Conservation (phyloP, 257 asterid species). For the Jacaranda copaia region DNA sequence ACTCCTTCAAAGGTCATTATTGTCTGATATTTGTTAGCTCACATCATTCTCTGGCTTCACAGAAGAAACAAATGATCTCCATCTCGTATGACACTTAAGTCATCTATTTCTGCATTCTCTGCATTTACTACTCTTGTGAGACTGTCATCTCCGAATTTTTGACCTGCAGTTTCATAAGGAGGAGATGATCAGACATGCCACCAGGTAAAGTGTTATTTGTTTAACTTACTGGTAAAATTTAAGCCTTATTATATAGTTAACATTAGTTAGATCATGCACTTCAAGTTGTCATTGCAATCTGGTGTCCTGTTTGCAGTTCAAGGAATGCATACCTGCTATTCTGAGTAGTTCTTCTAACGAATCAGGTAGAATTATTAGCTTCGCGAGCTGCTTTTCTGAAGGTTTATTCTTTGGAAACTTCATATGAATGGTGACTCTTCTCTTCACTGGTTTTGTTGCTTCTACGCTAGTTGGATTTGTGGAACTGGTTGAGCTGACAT, state of each 20-base stretch:
- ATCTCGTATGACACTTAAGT: slow-evolving; percentile 72
- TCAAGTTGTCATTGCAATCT: slow-evolving; percentile 9
- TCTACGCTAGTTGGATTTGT: slow-evolving; percentile 39
- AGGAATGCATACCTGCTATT: slow-evolving; percentile 61
- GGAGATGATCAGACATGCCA: slow-evolving; percentile 39
- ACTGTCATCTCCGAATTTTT: slow-evolving; percentile 63
- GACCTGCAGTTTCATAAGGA: slow-evolving; percentile 69
- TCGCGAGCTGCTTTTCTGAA: slow-evolving; percentile 44
- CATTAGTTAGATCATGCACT: neutral
- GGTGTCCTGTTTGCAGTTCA: slow-evolving; percentile 2
- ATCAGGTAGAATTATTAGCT: slow-evolving; percentile 77
- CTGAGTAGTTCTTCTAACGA: slow-evolving; percentile 68
- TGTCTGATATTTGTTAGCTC: slow-evolving; percentile 30
- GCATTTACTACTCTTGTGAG: slow-evolving; percentile 56
- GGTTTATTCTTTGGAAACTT: slow-evolving; percentile 41
- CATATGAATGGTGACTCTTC: slow-evolving; percentile 81
- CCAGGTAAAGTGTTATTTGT: slow-evolving; percentile 13
- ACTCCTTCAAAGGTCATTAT: slow-evolving; percentile 34
- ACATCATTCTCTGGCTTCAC: slow-evolving; percentile 39
- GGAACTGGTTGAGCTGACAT: slow-evolving; percentile 43
- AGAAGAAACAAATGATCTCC: slow-evolving; percentile 84
- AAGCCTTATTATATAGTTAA: neutral
- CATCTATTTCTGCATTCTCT: slow-evolving; percentile 86
- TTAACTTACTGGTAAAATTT: neutral
- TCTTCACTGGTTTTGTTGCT: slow-evolving; percentile 43